Evolutionary conservation across 805 yeast genomes (phyloP).

Genomic region (Saccharomycodes ludwigii): DNA sequence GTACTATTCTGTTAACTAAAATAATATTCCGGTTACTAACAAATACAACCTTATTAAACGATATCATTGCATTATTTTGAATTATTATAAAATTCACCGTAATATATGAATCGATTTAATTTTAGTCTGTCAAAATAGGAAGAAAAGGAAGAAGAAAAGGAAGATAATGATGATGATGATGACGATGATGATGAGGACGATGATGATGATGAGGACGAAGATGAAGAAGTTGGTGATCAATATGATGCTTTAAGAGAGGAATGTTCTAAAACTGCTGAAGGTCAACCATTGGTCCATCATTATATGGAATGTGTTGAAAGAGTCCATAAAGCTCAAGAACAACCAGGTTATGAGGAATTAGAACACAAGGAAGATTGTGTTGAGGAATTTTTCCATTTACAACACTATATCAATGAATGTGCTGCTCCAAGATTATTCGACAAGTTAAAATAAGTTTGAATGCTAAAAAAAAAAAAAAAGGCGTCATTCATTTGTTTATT

Average conservation of each 20-base stretch:
- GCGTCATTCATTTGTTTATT: background rate
- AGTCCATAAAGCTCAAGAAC: conserved; percentile 79
- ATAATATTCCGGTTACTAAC: background rate
- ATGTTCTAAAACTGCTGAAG: conserved; percentile 54
- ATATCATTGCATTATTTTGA: too few relatives aligned
- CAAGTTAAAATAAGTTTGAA: conserved; percentile 55
- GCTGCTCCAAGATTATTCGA: conserved; percentile 82
- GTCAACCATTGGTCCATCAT: conserved; percentile 73
- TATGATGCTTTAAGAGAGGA: conserved; percentile 53
- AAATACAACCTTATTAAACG: too few relatives aligned
- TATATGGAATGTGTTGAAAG: conserved; percentile 92
- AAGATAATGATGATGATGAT: conserved; percentile 24
- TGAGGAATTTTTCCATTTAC: conserved; percentile 95
- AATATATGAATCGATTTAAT: too few relatives aligned
- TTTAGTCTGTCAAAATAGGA: conserved; percentile 10
- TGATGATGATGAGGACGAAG: conserved; percentile 57
- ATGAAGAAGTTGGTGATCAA: conserved; percentile 57
- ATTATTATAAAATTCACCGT: too few relatives aligned
- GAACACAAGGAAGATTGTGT: conserved; percentile 93
- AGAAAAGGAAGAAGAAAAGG: conserved; percentile 23
- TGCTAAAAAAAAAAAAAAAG: background rate
- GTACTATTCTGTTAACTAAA: too few relatives aligned
- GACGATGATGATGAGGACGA: conserved; percentile 37
- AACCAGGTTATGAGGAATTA: conserved; percentile 67
- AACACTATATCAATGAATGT: conserved; percentile 86